A percentile compares a stretch with the other conserved stretches of the same genome.
These are phyloP conservation scores for Candida pseudofarinosa DNA, from an alignment of 805 yeast species.

Conservation along the genomic window DNA sequence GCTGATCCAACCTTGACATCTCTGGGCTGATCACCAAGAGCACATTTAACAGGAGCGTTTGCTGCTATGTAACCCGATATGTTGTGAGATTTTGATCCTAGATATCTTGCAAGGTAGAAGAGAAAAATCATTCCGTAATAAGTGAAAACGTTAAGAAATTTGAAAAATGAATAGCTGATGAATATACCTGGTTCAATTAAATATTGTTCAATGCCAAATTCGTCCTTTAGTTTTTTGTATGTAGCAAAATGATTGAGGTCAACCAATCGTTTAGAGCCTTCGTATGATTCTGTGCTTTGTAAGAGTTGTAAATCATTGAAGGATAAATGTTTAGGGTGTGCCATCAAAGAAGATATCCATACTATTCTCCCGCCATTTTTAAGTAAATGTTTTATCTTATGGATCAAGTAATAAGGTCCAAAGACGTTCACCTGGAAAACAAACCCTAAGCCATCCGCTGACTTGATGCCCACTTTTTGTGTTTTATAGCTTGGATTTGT, in stretches of 20 bases:
- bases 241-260: slow-evolving; percentile 80
- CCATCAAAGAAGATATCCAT: slow-evolving; percentile 86
- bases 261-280: slow-evolving; percentile 84
- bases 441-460: slow-evolving; percentile 76
- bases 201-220: slow-evolving; percentile 63
- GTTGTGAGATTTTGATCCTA: slow-evolving; percentile 88
- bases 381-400: slow-evolving; percentile 57
- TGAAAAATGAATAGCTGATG: slow-evolving; percentile 73
- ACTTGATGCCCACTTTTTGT: slow-evolving; percentile 72
- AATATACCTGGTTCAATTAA: slow-evolving; percentile 93
- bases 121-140: slow-evolving; percentile 81
- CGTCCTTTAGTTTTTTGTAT: slow-evolving; percentile 43
- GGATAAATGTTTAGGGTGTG: slow-evolving; percentile 70
- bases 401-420: slow-evolving; percentile 85
- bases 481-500: slow-evolving; percentile 84
- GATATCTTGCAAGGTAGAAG: slow-evolving; percentile 75
- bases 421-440: slow-evolving; percentile 96
- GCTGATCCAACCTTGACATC: slow-evolving; percentile 69
- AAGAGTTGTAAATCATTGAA: slow-evolving; percentile 72
- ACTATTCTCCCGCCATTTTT: slow-evolving; percentile 60
- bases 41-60: slow-evolving; percentile 64
- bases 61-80: slow-evolving; percentile 89
- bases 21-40: slow-evolving; percentile 49
- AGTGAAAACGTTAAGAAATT: slow-evolving; percentile 71
- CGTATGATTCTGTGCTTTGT: slow-evolving; percentile 66